Conservation (phyloP, 1,284 basidiomycete genomes). For the Cerioporus squamosus region DNA sequence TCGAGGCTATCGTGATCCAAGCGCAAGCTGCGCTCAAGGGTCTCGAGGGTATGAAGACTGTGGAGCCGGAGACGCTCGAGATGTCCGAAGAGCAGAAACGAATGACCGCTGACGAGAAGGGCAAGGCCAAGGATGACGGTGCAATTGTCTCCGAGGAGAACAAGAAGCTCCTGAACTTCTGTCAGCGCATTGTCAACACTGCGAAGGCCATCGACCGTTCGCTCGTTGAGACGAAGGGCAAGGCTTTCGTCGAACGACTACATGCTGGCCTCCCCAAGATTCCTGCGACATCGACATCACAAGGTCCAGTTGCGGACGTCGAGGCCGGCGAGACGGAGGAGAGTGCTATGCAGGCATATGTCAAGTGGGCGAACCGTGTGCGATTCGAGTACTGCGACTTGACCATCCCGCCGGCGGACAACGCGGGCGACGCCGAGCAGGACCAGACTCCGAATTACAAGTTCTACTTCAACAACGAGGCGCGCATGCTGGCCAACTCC, state of each 20-base stretch:
- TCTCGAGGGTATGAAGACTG: slow-evolving; percentile 64
- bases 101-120: slow-evolving; percentile 64
- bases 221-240: slow-evolving; percentile 84
- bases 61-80: slow-evolving; percentile 50
- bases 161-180: slow-evolving; percentile 67
- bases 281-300: slow-evolving; percentile 46
- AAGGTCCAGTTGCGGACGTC: slow-evolving; percentile 42
- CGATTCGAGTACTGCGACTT: slow-evolving; percentile 91
- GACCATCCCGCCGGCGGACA: slow-evolving; percentile 46
- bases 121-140: slow-evolving; percentile 60
- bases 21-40: slow-evolving; percentile 87
- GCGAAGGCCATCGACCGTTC: slow-evolving; percentile 84
- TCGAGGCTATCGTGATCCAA: slow-evolving; percentile 89
- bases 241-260: slow-evolving; percentile 78
- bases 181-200: slow-evolving; percentile 79
- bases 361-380: slow-evolving; percentile 79
- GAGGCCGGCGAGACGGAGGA: slow-evolving; percentile 65
- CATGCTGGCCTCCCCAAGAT: slow-evolving; percentile 78
- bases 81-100: slow-evolving; percentile 86
- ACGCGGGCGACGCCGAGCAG: slow-evolving; percentile 42
- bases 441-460: slow-evolving; percentile 73
- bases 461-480: slow-evolving; percentile 79
- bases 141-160: slow-evolving; percentile 65
- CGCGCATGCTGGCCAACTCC: slow-evolving; percentile 74
- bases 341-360: slow-evolving; percentile 68